phyloP scores from a whole-genome alignment of 2,329 filamentous ascomycete genomes.

The Dactylellina drechsleri region DNA sequence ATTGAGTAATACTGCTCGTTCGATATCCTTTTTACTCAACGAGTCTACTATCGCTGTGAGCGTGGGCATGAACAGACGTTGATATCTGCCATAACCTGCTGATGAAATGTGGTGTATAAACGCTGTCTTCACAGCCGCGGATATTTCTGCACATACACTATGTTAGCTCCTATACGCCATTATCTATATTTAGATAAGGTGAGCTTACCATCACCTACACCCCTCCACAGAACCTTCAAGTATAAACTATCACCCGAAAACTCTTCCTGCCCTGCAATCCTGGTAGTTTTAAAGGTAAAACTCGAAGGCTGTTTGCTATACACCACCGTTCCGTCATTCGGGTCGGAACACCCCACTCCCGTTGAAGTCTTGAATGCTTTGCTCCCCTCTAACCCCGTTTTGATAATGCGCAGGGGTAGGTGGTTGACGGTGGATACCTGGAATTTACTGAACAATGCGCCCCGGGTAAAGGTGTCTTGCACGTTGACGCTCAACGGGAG shows the following conservation, averaged over 20 bases:
- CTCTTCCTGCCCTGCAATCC: slow-evolving; percentile 53
- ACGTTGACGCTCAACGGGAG: slow-evolving; percentile 94
- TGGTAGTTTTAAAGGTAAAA: slow-evolving; percentile 40
- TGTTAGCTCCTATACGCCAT: background rate
- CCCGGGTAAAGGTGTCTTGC: slow-evolving; percentile 90
- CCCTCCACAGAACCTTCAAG: slow-evolving; percentile 61
- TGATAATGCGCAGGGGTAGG: slow-evolving; percentile 78
- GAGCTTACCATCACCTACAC: slow-evolving; percentile 24
- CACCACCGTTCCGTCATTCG: slow-evolving; percentile 50
- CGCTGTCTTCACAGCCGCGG: slow-evolving; percentile 22
- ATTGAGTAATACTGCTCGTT: slow-evolving; percentile 68
- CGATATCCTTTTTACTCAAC: slow-evolving; percentile 66
- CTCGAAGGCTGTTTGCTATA: slow-evolving; percentile 64
- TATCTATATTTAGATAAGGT: slow-evolving; percentile 15
- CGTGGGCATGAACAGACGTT: slow-evolving; percentile 61
- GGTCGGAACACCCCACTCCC: slow-evolving; percentile 60
- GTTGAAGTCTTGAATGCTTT: slow-evolving; percentile 74
- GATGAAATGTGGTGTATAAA: slow-evolving; percentile 28
- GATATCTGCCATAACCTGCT: slow-evolving; percentile 59
- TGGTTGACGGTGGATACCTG: slow-evolving; percentile 79
- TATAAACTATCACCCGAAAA: slow-evolving; percentile 65
- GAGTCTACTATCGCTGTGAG: slow-evolving; percentile 63
- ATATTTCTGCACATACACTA: slow-evolving; percentile 30
- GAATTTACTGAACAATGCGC: slow-evolving; percentile 85
- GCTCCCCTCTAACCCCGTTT: slow-evolving; percentile 76